Conservation (phyloP, 768 basidiomycete genomes). For the Amanita muscaria region DNA sequence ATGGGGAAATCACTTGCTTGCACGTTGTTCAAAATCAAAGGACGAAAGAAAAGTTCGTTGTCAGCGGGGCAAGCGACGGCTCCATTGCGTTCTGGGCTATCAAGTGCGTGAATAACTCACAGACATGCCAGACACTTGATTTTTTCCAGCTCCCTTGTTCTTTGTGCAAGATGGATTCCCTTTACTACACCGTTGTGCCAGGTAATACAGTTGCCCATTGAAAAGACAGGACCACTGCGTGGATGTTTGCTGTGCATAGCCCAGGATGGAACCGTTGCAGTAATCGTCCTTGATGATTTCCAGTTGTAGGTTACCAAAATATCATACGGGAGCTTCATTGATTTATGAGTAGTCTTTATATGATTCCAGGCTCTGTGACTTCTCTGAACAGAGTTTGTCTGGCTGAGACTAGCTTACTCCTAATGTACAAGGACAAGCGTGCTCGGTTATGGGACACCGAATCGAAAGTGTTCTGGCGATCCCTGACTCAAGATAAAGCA, state of each 20-base stretch:
- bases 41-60: conserved; percentile 52
- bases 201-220: conserved; percentile 48
- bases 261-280: conserved; percentile 72
- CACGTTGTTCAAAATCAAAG: conserved; percentile 48
- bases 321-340: conserved; percentile 2
- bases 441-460: conserved; percentile 84
- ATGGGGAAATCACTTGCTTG: conserved; percentile 40
- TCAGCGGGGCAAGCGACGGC: conserved; percentile 76
- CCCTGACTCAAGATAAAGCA: conserved; percentile 69
- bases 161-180: conserved; percentile 63
- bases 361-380: conserved; percentile 76
- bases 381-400: conserved; percentile 57
- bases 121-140: neutral
- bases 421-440: conserved; percentile 67
- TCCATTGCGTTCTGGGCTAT: conserved; percentile 66
- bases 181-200: conserved; percentile 58
- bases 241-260: conserved; percentile 70
- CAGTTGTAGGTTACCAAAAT: conserved; percentile 47
- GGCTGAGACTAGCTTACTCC: conserved; percentile 58
- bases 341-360: conserved; percentile 45
- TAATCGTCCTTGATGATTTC: conserved; percentile 66
- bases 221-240: conserved; percentile 45
- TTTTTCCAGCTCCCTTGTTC: conserved; percentile 44
- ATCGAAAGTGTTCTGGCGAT: conserved; percentile 78
- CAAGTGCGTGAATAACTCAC: conserved; percentile 34